Evolutionary conservation across 31 red algal species (phyloP), one percentile per base, ranked within the genome.

Genomic region (Endocladia muricata): DNA sequence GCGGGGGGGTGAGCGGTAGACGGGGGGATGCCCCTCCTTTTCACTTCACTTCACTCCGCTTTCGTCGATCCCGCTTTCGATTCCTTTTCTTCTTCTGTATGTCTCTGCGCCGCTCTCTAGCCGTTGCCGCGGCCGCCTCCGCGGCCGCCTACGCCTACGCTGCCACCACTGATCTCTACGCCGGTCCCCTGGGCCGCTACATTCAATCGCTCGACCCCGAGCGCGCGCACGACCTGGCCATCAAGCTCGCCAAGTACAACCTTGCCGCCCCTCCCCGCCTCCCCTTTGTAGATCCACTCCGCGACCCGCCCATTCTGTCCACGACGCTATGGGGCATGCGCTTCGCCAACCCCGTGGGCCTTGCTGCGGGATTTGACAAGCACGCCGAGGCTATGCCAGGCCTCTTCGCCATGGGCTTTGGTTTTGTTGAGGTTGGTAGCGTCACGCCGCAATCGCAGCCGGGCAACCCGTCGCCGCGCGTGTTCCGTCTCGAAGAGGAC

Each of bases 361-460:
- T 98, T 9, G 96, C 96, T 49, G 96, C 96, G 19, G 96, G 96
- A 37, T 94, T 98, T 58, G 96, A 98, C 55, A 98, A 98, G 71
- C 58, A 98, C 41, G 96, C 74, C 3, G 88, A 92, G 29, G 83
- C 83, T 34, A 86, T 94, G 47, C 64, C 78, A 15, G 85, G 75
- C 40, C 40, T 91, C 39, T 81, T 91, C 25, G 76, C 62, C 17
- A 30, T 88, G 19, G 96, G 96, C 0, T 98, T 98, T 66, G 91
- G 91, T 4, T 98, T 98, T 86, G 75, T 98, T 0, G 96, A 98
- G 79, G 72, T 98, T 7, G 96, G 96, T 36, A 77, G 73, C 26
- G 92, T 98, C 29, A 98, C 96, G 37, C 91, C 96, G 5, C 40
- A 44, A 34, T 77, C 96, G 59, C 96, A 98, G 80, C 55, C 77